Conservation (phyloP, 2,329 filamentous ascomycete species). For the Colletotrichum abscissum region DNA sequence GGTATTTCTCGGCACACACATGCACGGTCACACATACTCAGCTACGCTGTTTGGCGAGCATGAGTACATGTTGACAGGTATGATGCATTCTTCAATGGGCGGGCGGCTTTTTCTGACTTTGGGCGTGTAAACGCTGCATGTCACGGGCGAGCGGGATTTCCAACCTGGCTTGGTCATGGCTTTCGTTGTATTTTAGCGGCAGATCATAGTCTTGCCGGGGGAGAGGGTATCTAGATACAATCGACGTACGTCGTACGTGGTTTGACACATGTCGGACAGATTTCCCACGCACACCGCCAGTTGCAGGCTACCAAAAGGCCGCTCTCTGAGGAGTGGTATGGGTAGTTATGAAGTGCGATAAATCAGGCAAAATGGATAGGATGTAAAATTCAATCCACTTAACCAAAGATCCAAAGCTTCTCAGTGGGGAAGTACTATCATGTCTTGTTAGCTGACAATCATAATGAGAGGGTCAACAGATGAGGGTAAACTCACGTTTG, state of each 20-base stretch:
- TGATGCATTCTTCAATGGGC: slow-evolving; percentile 14
- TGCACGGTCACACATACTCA: too few relatives aligned
- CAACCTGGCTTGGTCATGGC: slow-evolving; percentile 20
- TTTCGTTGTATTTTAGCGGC: slow-evolving; percentile 32
- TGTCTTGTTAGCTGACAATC: slow-evolving; percentile 3
- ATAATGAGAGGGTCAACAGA: background rate
- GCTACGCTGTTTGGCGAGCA: background rate
- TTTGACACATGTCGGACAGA: background rate
- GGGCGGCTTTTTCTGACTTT: slow-evolving; percentile 17
- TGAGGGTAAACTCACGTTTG: slow-evolving; percentile 65
- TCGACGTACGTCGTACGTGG: slow-evolving; percentile 12
- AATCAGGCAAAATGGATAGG: background rate
- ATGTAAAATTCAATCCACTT: slow-evolving; percentile 41
- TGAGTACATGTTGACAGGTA: background rate
- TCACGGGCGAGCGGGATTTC: background rate
- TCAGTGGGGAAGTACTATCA: slow-evolving; percentile 66
- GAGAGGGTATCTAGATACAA: slow-evolving; percentile 31
- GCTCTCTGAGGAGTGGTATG: background rate
- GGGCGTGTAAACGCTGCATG: slow-evolving; percentile 1
- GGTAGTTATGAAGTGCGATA: slow-evolving; percentile 7
- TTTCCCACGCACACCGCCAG: slow-evolving; percentile 26
- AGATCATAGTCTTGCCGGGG: slow-evolving; percentile 30
- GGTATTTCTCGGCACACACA: slow-evolving; percentile 18
- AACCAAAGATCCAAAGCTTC: slow-evolving; percentile 68
- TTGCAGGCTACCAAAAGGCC: background rate